Conservation (phyloP, 495 filamentous ascomycete genomes). For the Hypomontagnella submonticulosa region DNA sequence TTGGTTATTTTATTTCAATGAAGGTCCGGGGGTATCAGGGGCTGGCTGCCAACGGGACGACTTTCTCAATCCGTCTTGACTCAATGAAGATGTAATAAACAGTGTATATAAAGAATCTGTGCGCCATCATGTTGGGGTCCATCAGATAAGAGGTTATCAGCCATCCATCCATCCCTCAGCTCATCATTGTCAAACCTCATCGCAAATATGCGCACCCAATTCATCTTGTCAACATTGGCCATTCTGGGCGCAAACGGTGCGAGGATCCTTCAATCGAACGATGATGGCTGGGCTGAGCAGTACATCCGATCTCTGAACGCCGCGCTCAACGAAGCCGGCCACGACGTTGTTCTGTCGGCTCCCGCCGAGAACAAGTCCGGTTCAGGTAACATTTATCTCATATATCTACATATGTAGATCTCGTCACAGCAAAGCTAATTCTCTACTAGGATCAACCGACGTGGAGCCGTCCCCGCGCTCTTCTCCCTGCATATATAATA, state of each 20-base stretch:
- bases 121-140: constrained; percentile 4
- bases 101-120: constrained; percentile 28
- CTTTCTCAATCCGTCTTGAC: constrained; percentile 24
- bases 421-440: constrained; percentile 2
- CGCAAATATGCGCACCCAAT: constrained; percentile 35
- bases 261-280: constrained; percentile 73
- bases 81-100: constrained; percentile 5
- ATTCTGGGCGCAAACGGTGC: constrained; percentile 46
- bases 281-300: constrained; percentile 77
- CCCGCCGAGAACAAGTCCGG: constrained; percentile 75
- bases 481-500: constrained; percentile 65
- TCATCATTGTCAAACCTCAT: constrained; percentile 15
- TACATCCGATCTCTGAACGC: constrained; percentile 69
- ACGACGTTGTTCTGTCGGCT: constrained; percentile 69
- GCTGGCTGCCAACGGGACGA: constrained; percentile 10
- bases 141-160: constrained; percentile 6
- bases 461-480: constrained; percentile 56
- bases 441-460: constrained; percentile 62
- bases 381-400: constrained; percentile 54
- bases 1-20: constrained; percentile 16
- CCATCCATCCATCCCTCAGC: background rate
- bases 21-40: constrained; percentile 22
- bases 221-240: constrained; percentile 22
- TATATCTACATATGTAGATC: no score
- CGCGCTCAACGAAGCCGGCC: constrained; percentile 61